A percentile compares a stretch with the other conserved stretches of the same genome.
Conservation (phyloP, 1,139 yeast species). For the Blastobotrys petasosporus region DNA sequence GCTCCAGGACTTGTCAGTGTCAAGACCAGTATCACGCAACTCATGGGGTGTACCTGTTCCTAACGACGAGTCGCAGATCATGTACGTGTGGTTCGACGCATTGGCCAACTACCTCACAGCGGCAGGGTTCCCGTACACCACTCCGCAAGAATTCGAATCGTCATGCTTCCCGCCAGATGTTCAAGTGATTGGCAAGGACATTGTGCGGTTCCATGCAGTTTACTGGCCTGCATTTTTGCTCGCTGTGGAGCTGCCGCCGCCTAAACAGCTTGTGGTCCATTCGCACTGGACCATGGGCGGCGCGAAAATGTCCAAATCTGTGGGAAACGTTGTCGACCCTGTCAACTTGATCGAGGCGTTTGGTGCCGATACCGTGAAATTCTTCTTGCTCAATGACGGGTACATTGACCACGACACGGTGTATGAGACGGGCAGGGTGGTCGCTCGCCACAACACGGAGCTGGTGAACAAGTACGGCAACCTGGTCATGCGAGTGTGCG, state of each 20-base stretch:
- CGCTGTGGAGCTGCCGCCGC: conserved; percentile 71
- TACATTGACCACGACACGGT: conserved; percentile 73
- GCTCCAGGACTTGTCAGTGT: conserved; percentile 68
- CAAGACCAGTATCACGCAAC: conserved; percentile 72
- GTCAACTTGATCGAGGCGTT: conserved; percentile 45
- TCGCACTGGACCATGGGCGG: conserved; percentile 94
- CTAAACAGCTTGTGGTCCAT: conserved; percentile 76
- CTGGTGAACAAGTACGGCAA: conserved; percentile 83
- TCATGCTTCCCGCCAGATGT: conserved; percentile 54
- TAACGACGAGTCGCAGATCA: conserved; percentile 63
- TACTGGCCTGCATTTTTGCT: conserved; percentile 92
- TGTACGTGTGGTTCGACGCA: conserved; percentile 98
- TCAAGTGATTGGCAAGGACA: conserved; percentile 90
- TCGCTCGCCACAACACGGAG: conserved; percentile 51
- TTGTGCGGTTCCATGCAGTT: conserved; percentile 74
- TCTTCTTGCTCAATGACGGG: conserved; percentile 72
- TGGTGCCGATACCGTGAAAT: conserved; percentile 69
- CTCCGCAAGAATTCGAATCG: conserved; percentile 14
- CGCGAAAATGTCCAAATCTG: conserved; percentile 84
- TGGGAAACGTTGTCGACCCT: conserved; percentile 97
- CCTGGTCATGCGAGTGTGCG: conserved; percentile 65
- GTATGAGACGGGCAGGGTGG: conserved; percentile 56
- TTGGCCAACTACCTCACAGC: conserved; percentile 77
- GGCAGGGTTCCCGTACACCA: conserved; percentile 52
- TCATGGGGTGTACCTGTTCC: conserved; percentile 94